Evolutionary conservation across 148 eudicot species (phyloP).

Genomic region (Mesembryanthemum crystallinum): DNA sequence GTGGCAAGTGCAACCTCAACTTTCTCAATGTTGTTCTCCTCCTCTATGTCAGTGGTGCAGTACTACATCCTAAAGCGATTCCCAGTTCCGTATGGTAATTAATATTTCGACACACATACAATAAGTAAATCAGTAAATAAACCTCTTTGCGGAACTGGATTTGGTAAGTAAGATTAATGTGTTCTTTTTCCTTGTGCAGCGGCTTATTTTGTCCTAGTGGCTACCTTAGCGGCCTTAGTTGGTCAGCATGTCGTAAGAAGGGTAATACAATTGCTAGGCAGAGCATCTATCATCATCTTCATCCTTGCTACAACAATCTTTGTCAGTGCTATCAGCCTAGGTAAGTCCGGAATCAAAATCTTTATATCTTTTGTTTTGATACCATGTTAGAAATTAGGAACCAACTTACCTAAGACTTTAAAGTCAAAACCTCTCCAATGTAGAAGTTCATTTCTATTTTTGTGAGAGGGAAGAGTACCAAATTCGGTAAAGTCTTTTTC

Average conservation of each 20-base stretch:
- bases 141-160: no score
- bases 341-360: conserved; percentile 3
- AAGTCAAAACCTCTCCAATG: no score
- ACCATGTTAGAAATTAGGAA: no score
- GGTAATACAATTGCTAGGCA: conserved; percentile 40
- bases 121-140: neutral
- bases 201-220: conserved; percentile 42
- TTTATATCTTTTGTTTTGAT: no score
- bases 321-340: conserved; percentile 46
- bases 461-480: no score
- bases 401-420: no score
- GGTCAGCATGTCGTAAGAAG: conserved; percentile 50
- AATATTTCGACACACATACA: no score
- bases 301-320: conserved; percentile 50
- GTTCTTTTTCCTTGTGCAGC: conserved; percentile 29
- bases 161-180: neutral
- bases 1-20: conserved; percentile 73
- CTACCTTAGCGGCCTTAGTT: conserved; percentile 44
- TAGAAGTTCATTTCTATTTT: no score
- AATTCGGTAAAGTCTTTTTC: neutral
- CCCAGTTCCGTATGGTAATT: conserved; percentile 62
- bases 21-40: conserved; percentile 65
- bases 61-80: conserved; percentile 66
- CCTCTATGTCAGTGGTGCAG: conserved; percentile 66
- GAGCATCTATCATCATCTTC: conserved; percentile 54